Evolutionary conservation across 768 basidiomycete genomes (phyloP).

Genomic region (Tulasnella sp.): DNA sequence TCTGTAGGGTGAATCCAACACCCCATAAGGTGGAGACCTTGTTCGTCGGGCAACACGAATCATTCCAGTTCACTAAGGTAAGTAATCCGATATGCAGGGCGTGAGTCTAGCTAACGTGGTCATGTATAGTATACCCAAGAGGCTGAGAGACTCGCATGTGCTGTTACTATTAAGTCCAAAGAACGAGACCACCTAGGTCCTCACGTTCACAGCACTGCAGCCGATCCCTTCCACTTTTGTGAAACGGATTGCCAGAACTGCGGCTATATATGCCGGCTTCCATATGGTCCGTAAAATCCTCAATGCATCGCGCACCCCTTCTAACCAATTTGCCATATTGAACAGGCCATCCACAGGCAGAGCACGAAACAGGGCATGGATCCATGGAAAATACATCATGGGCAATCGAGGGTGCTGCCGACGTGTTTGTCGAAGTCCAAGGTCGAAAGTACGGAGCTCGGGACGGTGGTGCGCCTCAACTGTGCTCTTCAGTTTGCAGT

Average conservation of each 20-base stretch:
- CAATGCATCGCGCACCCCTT: background rate
- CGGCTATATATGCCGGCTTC: constrained; percentile 48
- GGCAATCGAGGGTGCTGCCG: constrained; percentile 45
- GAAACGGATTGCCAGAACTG: constrained; percentile 44
- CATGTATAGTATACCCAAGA: constrained; percentile 28
- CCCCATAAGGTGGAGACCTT: constrained; percentile 53
- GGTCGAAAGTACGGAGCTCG: constrained; percentile 36
- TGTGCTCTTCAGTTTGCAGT: constrained; percentile 5
- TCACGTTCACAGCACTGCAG: constrained; percentile 41
- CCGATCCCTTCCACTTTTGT: constrained; percentile 43
- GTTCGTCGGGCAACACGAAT: constrained; percentile 49
- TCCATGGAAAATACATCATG: constrained; percentile 51
- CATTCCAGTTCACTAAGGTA: constrained; percentile 57
- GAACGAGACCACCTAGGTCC: constrained; percentile 35
- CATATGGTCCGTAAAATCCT: constrained; percentile 34
- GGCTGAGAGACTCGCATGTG: constrained; percentile 41
- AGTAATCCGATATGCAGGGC: background rate
- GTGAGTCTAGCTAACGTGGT: background rate
- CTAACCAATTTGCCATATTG: background rate
- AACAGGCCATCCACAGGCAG: constrained; percentile 46
- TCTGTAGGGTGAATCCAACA: constrained; percentile 48
- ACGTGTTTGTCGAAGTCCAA: constrained; percentile 40
- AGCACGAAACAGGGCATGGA: constrained; percentile 54
- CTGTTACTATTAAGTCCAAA: constrained; percentile 37
- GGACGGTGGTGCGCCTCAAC: constrained; percentile 16